Percentiles rank a stretch among this genome's conserved stretches.
phyloP scores from a whole-genome alignment of 768 basidiomycete genomes.

The Lactifluus hygrophoroides region DNA sequence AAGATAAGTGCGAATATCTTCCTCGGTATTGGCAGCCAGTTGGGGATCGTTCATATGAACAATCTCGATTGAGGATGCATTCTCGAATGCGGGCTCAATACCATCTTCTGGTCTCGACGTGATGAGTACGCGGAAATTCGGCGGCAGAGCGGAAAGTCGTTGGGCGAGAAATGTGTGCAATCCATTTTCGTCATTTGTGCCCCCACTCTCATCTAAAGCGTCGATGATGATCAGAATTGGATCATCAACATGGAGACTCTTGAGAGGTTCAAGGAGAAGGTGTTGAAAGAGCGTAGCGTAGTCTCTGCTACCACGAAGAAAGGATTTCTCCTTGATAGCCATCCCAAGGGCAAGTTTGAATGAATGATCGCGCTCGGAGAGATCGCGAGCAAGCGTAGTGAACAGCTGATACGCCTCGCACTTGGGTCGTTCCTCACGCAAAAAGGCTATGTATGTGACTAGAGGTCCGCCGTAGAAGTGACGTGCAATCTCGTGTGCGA shows the following conservation, averaged over 20 bases:
- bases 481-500: not conserved
- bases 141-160: not conserved
- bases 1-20: not conserved
- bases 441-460: not conserved
- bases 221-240: not conserved
- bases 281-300: not conserved
- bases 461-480: not conserved
- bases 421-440: not conserved
- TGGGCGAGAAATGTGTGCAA: too few relatives aligned
- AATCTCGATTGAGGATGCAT: not conserved
- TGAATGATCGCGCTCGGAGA: not conserved
- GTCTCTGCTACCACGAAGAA: not conserved
- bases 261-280: not conserved
- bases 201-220: not conserved
- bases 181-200: not conserved
- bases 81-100: not conserved
- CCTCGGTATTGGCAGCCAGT: not conserved
- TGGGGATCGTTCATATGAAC: too few relatives aligned
- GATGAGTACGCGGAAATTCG: not conserved
- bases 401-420: not conserved
- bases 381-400: not conserved
- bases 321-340: not conserved
- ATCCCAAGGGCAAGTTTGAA: not conserved
- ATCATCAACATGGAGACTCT: not conserved
- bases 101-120: too few relatives aligned